Base-by-base conservation (phyloP, 2,329 filamentous ascomycete species). In the Lizonia empirigonia region DNA sequence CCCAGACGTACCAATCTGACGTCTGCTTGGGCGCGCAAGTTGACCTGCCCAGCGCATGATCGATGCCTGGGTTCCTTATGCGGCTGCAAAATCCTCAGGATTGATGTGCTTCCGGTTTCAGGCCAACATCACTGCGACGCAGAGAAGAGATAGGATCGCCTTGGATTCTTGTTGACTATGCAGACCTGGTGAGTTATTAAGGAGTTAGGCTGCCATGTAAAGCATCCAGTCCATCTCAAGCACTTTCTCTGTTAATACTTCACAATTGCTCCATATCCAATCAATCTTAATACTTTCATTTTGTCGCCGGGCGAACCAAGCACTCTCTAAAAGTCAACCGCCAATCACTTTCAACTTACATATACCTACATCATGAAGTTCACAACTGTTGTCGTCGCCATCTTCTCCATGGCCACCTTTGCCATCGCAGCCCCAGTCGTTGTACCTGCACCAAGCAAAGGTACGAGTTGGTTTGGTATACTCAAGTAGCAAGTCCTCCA, bases 331-430 rank as follows among this genome's bases (percentile, higher is more conserved):
- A 45, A 34, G 16, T 46, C 47, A 58, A 30, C 24, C 39, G 26
- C 24, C 22, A 19, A 41, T 7, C 18, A 18, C 38, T 35, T 42
- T 19, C 5, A 23, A 36, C 37, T 34, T 50, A 38, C 35, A 41
- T 39, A 52, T 49, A 35, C 26, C 36, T 48, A 37, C 58, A 67
- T 63, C 38, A 73, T 73, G 70, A 67, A 71, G 62, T 68, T 72
- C 65, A 61, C 65, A 42, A 53, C 67, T 34, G 37, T 72, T 50
- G 39, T 70, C 59, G 68, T 67, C 46, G 55, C 65, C 50, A 32
- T 72, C 48, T 56, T 71, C 40, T 71, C 69, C 56, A 68, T 73
- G 67, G 69, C 67, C 58, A 65, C 59, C 45, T 59, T 72, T 38
- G 63, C 58, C 55, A 46, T 69, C 24, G 70, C 69, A 20, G 67